Conservation (phyloP, 2,329 filamentous ascomycete species). For the Penicillium rolfsii region DNA sequence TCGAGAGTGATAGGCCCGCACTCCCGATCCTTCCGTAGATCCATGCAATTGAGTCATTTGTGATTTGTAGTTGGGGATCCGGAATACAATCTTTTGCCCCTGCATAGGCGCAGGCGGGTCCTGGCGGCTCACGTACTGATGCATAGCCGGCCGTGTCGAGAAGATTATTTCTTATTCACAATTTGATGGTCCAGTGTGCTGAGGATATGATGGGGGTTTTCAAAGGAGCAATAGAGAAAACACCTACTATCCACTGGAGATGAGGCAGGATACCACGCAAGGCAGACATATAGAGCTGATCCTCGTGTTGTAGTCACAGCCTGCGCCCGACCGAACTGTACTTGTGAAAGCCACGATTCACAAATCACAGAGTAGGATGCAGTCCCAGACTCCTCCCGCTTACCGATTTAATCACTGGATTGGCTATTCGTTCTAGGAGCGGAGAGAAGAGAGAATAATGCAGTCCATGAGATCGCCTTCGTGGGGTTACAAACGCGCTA, state of each 20-base stretch:
- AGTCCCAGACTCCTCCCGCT: too few relatives aligned
- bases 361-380: neutral
- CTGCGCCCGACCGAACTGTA: slow-evolving; percentile 2
- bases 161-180: neutral
- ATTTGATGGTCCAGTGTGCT: too few relatives aligned
- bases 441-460: slow-evolving; percentile 1
- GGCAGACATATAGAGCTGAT: slow-evolving; percentile 2
- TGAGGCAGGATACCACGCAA: neutral
- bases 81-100: slow-evolving; percentile 33
- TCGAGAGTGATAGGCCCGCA: slow-evolving; percentile 34
- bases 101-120: slow-evolving; percentile 20
- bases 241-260: neutral
- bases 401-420: neutral
- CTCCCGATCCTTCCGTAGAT: slow-evolving; percentile 9
- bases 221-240: neutral
- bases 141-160: slow-evolving; percentile 1
- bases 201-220: too few relatives aligned
- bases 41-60: slow-evolving; percentile 6
- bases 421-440: neutral
- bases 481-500: slow-evolving; percentile 19
- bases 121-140: slow-evolving; percentile 4
- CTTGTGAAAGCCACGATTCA: neutral
- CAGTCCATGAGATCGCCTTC: slow-evolving; percentile 1
- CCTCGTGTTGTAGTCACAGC: neutral
- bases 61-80: slow-evolving; percentile 26